Percentiles rank a stretch among this genome's conserved stretches.
Conservation (phyloP, 306 rosid genomes). For the Luffa aegyptiaca region DNA sequence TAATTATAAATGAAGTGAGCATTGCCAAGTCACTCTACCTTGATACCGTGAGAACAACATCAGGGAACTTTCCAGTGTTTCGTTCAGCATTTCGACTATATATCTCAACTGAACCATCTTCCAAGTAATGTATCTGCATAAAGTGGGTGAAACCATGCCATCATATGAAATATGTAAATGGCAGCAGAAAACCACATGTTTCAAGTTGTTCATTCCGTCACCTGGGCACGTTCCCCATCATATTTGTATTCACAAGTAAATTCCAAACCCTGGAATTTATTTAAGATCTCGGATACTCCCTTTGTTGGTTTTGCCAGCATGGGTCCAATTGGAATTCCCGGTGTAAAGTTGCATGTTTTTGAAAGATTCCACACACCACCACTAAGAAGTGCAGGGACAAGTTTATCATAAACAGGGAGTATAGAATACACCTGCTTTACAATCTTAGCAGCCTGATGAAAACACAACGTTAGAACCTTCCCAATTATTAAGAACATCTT, state of each 20-base stretch:
- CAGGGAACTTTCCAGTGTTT: constrained; percentile 87
- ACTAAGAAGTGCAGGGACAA: constrained; percentile 59
- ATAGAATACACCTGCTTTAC: constrained; percentile 78
- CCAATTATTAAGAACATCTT: neutral
- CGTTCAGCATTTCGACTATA: constrained; percentile 93
- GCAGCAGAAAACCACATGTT: constrained; percentile 5
- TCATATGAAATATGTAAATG: constrained; percentile 8
- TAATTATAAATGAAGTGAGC: neutral
- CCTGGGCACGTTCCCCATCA: constrained; percentile 98
- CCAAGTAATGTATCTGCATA: constrained; percentile 84
- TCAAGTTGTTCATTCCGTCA: constrained; percentile 23
- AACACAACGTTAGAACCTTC: constrained; percentile 16
- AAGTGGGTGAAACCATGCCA: constrained; percentile 16
- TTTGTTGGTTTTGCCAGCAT: constrained; percentile 90
- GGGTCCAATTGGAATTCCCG: constrained; percentile 84
- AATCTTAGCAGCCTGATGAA: constrained; percentile 71
- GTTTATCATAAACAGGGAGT: constrained; percentile 74
- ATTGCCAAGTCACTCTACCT: constrained; percentile 32
- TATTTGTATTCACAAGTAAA: constrained; percentile 94
- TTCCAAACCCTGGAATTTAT: constrained; percentile 69
- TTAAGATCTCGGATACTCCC: constrained; percentile 65
- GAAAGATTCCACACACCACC: constrained; percentile 80
- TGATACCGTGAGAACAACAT: constrained; percentile 59
- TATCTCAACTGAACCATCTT: constrained; percentile 69
- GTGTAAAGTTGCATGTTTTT: constrained; percentile 58